Evolutionary conservation across 495 filamentous ascomycete genomes (phyloP).

Genomic region (Trichoderma parareesei): DNA sequence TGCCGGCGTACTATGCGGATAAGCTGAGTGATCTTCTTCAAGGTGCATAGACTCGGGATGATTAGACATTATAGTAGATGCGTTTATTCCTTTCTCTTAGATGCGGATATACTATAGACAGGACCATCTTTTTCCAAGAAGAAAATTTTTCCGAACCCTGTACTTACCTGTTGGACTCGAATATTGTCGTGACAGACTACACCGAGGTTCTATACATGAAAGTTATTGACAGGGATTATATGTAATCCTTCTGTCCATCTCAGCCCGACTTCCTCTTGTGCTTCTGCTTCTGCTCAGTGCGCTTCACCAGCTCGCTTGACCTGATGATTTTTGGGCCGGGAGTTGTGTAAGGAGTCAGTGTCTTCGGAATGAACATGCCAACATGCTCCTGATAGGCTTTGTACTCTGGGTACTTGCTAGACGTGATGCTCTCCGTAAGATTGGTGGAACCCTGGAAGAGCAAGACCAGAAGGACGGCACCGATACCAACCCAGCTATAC

Average conservation of each 20-base stretch:
- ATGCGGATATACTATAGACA: not conserved
- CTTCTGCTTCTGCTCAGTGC: constrained; percentile 4
- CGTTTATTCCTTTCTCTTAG: not conserved
- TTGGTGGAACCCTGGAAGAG: constrained; percentile 85
- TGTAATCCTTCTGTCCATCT: not conserved
- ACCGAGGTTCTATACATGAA: no score
- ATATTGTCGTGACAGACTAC: not conserved
- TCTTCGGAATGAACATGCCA: constrained; percentile 70
- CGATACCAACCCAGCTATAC: constrained; percentile 73
- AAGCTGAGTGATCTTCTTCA: constrained; percentile 64
- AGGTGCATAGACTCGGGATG: not conserved
- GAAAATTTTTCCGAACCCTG: not conserved
- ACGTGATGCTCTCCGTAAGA: constrained; percentile 76
- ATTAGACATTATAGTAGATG: not conserved
- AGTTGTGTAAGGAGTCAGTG: constrained; percentile 26
- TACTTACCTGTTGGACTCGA: no score
- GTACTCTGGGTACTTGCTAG: constrained; percentile 84
- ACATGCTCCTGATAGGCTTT: constrained; percentile 72
- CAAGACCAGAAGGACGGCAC: constrained; percentile 57
- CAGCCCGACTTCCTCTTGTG: constrained; percentile 8
- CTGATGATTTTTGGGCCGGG: constrained; percentile 33
- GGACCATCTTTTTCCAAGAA: not conserved
- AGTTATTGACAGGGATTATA: no score
- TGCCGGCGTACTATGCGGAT: constrained; percentile 75
- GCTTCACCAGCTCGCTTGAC: constrained; percentile 28